Base-by-base conservation (phyloP, 257 asterid species). In the Nicotiana undulata region DNA sequence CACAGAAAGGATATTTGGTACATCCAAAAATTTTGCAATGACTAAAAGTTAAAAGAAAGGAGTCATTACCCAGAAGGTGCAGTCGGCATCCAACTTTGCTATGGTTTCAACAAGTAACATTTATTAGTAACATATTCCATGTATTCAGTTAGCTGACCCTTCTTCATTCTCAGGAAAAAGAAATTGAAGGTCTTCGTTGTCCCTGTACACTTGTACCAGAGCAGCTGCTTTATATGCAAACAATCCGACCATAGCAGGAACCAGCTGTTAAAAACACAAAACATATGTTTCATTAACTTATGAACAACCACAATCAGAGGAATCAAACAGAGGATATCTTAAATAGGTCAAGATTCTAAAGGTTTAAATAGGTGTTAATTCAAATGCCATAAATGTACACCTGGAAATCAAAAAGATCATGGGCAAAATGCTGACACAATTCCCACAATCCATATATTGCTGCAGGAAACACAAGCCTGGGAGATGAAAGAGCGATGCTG, bases 151-250 rank as follows among this genome's bases (percentile, higher is more conserved):
- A 65, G 81, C 79, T 44, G 88, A 80, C 37, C 75, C 87, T 76
- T 87, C 90, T 77, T 87, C 88, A 65, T 72, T 85, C 6, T 85
- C 97, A 0, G 97, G 97, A 77, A 96, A 94, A 85, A 96, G 89
- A 26, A 96, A 58, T 32, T 88, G 91, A 83, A 96, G 97, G 83
- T 92, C 98, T 83, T 94, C 97, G 22, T 96, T 94, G 88, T 96
- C 99, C 81, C 99, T 89, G 78, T 96, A 96, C 26, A 96, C 97
- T 91, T 96, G 98, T 75, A 96, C 98, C 46, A 96, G 84, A 59
- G 97, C 96, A 68, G 99, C 98, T 55, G 99, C 98, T 87, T 96
- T 96, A 78, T 96, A 96, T 9, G 96, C 99, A 87, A 96, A 96
- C 66, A 96, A 85, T 80, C 99, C 98, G 13, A 96, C 85, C 96